Evolutionary conservation across 495 filamentous ascomycete genomes (phyloP).

Genomic region (Polyplosphaeria fusca): DNA sequence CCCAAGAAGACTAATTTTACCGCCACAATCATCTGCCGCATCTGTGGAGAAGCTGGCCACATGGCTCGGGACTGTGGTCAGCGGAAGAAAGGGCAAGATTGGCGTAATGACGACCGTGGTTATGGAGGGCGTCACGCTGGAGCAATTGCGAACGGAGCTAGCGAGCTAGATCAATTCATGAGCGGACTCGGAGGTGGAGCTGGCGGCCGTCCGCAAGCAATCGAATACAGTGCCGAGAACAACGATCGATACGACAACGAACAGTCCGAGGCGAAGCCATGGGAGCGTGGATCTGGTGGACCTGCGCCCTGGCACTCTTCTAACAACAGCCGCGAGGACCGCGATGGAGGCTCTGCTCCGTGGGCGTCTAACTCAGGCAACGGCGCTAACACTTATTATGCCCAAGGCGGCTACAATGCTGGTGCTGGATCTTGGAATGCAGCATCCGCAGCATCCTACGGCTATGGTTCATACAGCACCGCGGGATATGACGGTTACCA

Average conservation of each 20-base stretch:
- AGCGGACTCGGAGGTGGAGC: slow-evolving; percentile 90
- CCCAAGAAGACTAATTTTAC: slow-evolving; percentile 97
- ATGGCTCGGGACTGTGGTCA: slow-evolving; percentile 95
- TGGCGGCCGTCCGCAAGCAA: slow-evolving; percentile 64
- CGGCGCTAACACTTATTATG: slow-evolving; percentile 23
- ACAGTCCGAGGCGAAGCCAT: slow-evolving; percentile 65
- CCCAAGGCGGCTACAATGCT: slow-evolving; percentile 17
- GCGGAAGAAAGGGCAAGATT: slow-evolving; percentile 81
- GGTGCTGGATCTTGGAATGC: slow-evolving; percentile 25
- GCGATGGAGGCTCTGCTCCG: slow-evolving; percentile 27
- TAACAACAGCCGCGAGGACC: slow-evolving; percentile 34
- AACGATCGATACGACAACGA: slow-evolving; percentile 59
- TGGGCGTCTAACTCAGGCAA: too few species aligned
- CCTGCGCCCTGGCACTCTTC: slow-evolving; percentile 69
- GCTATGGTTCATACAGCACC: slow-evolving; percentile 13
- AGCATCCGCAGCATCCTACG: slow-evolving; percentile 21
- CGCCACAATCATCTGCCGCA: slow-evolving; percentile 97
- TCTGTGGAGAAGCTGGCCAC: slow-evolving; percentile 92
- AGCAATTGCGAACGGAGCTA: slow-evolving; percentile 81
- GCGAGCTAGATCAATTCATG: slow-evolving; percentile 98
- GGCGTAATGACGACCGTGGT: slow-evolving; percentile 68
- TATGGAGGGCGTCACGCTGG: slow-evolving; percentile 54
- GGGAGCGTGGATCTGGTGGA: slow-evolving; percentile 87
- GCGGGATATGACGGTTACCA: background rate
- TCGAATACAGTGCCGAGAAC: slow-evolving; percentile 65